These are phyloP conservation scores for Toxoplasma gondii DNA, from an alignment of 169 alveolate genomes.

Conservation along the genomic window DNA sequence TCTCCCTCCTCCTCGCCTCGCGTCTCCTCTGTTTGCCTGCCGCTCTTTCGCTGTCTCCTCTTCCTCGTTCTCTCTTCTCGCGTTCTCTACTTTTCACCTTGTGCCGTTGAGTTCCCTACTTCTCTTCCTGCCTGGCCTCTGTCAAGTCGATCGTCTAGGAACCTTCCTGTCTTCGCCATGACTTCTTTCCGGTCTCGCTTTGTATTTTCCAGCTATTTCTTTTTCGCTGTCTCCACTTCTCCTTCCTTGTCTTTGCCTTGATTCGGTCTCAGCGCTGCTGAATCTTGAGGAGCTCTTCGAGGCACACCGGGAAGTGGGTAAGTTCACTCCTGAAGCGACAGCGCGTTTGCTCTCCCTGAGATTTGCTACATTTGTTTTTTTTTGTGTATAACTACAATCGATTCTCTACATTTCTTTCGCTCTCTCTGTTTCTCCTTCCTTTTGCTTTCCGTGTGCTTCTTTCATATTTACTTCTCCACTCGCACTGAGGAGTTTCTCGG, in stretches of 20 bases:
- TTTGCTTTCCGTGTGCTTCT: no score
- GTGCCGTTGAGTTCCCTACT: neutral
- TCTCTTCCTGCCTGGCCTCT: no score
- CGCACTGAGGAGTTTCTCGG: no score
- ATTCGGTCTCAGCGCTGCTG: neutral
- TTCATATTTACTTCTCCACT: no score
- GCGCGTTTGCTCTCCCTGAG: neutral
- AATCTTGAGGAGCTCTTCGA: slow-evolving; percentile 12
- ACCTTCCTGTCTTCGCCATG: neutral
- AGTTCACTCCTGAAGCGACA: neutral
- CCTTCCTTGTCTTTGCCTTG: neutral
- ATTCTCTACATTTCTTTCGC: neutral
- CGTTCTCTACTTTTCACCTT: neutral
- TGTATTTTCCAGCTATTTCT: neutral
- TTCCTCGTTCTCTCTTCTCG: neutral
- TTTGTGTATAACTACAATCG: neutral
- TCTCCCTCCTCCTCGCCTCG: neutral
- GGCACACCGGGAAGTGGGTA: neutral
- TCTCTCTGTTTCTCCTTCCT: neutral
- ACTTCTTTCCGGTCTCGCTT: neutral
- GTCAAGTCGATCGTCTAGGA: no score
- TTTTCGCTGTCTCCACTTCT: neutral
- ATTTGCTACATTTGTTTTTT: neutral
- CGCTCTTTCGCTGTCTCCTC: neutral
- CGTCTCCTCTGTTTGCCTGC: neutral